Conservation (phyloP, 2,329 filamentous ascomycete genomes). For the Phyllosticta capitalensis region DNA sequence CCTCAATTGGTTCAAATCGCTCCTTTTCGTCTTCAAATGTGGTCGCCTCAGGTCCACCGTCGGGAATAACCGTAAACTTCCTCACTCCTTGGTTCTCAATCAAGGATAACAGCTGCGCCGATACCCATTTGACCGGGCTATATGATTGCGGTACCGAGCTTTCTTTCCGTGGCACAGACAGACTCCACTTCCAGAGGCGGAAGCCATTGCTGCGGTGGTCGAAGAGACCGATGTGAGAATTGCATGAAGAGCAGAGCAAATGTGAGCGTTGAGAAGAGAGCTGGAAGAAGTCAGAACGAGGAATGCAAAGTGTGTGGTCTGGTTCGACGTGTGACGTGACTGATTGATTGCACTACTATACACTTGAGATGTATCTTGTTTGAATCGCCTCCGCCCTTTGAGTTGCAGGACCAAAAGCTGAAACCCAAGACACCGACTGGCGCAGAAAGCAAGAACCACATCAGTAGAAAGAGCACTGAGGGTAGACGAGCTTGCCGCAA, state of each 20-base stretch:
- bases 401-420: background rate
- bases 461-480: background rate
- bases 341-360: background rate
- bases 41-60: background rate
- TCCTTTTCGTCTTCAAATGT: background rate
- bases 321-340: background rate
- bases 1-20: constrained; percentile 5
- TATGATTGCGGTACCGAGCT: constrained; percentile 13
- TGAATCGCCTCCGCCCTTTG: constrained; percentile 1
- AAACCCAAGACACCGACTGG: background rate
- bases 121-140: constrained; percentile 35
- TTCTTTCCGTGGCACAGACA: constrained; percentile 21
- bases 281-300: constrained; percentile 3
- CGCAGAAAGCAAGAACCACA: constrained; percentile 2
- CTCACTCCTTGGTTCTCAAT: constrained; percentile 47
- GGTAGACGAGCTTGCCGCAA: background rate
- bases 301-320: background rate
- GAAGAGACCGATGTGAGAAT: constrained; percentile 27
- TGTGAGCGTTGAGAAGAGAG: background rate
- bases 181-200: constrained; percentile 42
- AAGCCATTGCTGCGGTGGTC: constrained; percentile 38
- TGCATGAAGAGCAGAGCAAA: constrained; percentile 32
- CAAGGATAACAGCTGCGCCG: constrained; percentile 46
- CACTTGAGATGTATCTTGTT: constrained; percentile 1
- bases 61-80: constrained; percentile 34